Evolutionary conservation across 1,284 basidiomycete genomes (phyloP).

Genomic region (Ceraceosorus bombacis): DNA sequence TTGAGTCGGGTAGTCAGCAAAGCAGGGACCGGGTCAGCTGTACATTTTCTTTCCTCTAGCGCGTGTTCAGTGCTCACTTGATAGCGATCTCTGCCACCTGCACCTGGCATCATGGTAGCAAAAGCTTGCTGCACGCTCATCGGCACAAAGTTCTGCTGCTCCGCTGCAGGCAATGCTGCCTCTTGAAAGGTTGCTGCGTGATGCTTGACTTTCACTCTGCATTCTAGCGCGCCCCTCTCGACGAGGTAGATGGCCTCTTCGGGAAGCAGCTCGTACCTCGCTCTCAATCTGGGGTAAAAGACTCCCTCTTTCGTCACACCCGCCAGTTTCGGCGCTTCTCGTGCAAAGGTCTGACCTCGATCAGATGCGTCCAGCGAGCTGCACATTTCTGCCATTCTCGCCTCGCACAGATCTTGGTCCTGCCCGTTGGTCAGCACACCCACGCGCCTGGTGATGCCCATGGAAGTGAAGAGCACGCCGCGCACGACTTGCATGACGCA

Average conservation of each 20-base stretch:
- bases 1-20: background rate
- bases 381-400: background rate
- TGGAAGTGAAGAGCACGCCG: constrained; percentile 35
- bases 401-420: background rate
- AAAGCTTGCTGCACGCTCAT: constrained; percentile 89
- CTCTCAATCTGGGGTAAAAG: constrained; percentile 8
- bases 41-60: too few relatives aligned
- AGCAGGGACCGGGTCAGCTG: too few relatives aligned
- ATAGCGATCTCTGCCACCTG: constrained; percentile 73
- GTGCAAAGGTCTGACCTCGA: background rate
- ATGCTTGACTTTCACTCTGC: constrained; percentile 57
- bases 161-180: too few relatives aligned
- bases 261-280: constrained; percentile 66
- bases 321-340: background rate
- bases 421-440: constrained; percentile 1
- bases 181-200: constrained; percentile 18
- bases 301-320: constrained; percentile 11
- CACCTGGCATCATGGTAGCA: constrained; percentile 68
- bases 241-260: constrained; percentile 89
- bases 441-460: constrained; percentile 26
- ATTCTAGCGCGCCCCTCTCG: constrained; percentile 61
- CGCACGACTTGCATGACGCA: constrained; percentile 33
- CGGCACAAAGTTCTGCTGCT: constrained; percentile 51
- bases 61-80: constrained; percentile 67
- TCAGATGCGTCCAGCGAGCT: background rate